Conservation (phyloP, 2,329 filamentous ascomycete species). For the Zasmidium citrigriseum region DNA sequence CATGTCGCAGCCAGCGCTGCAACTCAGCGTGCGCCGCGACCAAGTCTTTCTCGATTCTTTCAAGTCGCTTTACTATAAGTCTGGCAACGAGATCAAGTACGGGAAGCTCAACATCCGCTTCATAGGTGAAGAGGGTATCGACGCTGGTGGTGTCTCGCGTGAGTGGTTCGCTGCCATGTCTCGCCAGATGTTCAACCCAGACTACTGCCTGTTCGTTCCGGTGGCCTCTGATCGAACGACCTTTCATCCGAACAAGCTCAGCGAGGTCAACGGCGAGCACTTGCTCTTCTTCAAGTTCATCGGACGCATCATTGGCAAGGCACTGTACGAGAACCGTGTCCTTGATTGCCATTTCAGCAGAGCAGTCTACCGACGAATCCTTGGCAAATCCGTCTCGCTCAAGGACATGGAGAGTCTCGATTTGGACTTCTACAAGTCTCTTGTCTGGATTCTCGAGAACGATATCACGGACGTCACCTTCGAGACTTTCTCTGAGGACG, state of each 20-base stretch:
- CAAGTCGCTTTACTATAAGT: constrained; percentile 97
- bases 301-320: constrained; percentile 96
- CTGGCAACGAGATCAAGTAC: constrained; percentile 96
- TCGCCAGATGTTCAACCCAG: constrained; percentile 97
- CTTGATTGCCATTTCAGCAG: constrained; percentile 98
- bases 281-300: constrained; percentile 99
- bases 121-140: constrained; percentile 95
- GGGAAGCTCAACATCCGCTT: constrained; percentile 98
- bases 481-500: constrained; percentile 92
- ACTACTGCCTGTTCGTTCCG: constrained; percentile 94
- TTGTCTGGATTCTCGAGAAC: constrained; percentile 98
- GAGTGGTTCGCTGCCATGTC: constrained; percentile 99
- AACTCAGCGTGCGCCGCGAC: constrained; percentile 86
- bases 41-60: constrained; percentile 98
- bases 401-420: constrained; percentile 99
- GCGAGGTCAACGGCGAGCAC: constrained; percentile 92
- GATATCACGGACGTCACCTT: constrained; percentile 98
- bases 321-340: constrained; percentile 91
- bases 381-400: constrained; percentile 91
- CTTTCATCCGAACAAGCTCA: constrained; percentile 96
- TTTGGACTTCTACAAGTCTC: constrained; percentile 97
- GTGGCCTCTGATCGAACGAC: constrained; percentile 97
- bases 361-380: constrained; percentile 96
- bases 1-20: constrained; percentile 73
- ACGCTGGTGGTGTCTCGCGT: constrained; percentile 93